Evolutionary conservation across 1,284 basidiomycete genomes (phyloP).

Genomic region (Fistulinella staudtii): DNA sequence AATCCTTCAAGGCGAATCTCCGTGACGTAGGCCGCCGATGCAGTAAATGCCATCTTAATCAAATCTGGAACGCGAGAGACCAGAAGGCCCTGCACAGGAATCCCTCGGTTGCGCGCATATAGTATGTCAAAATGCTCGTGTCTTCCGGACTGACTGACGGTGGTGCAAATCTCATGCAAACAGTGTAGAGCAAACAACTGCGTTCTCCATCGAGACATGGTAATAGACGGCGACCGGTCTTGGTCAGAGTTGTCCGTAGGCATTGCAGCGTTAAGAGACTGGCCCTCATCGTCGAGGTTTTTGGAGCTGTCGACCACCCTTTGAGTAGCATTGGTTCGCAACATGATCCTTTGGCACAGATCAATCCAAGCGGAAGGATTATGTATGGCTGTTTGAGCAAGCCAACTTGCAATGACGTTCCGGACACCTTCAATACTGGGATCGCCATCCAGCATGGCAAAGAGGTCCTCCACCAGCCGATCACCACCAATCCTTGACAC

Average conservation of each 20-base stretch:
- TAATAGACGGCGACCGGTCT: slow-evolving; percentile 34
- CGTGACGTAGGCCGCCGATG: slow-evolving; percentile 92
- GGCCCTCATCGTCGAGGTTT: slow-evolving; percentile 88
- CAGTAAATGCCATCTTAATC: slow-evolving; percentile 97
- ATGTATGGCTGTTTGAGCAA: slow-evolving; percentile 88
- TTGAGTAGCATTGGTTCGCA: slow-evolving; percentile 77
- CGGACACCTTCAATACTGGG: slow-evolving; percentile 92
- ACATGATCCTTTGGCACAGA: slow-evolving; percentile 95
- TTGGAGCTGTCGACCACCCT: slow-evolving; percentile 62
- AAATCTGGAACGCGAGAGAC: slow-evolving; percentile 86
- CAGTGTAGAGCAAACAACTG: slow-evolving; percentile 94
- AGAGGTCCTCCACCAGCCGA: slow-evolving; percentile 89
- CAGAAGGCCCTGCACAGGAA: slow-evolving; percentile 54
- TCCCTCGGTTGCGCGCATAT: slow-evolving; percentile 51
- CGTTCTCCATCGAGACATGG: slow-evolving; percentile 90
- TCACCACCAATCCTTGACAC: slow-evolving; percentile 96
- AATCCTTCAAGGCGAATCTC: slow-evolving; percentile 95
- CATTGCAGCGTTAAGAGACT: slow-evolving; percentile 71
- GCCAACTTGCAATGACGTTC: slow-evolving; percentile 93
- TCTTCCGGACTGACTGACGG: slow-evolving; percentile 69
- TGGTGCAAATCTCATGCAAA: slow-evolving; percentile 83
- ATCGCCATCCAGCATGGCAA: slow-evolving; percentile 92
- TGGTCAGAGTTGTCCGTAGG: slow-evolving; percentile 26
- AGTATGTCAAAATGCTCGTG: slow-evolving; percentile 79
- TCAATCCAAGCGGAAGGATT: slow-evolving; percentile 98